Conservation (phyloP, 257 asterid species). For the Solanum paucissectum region DNA sequence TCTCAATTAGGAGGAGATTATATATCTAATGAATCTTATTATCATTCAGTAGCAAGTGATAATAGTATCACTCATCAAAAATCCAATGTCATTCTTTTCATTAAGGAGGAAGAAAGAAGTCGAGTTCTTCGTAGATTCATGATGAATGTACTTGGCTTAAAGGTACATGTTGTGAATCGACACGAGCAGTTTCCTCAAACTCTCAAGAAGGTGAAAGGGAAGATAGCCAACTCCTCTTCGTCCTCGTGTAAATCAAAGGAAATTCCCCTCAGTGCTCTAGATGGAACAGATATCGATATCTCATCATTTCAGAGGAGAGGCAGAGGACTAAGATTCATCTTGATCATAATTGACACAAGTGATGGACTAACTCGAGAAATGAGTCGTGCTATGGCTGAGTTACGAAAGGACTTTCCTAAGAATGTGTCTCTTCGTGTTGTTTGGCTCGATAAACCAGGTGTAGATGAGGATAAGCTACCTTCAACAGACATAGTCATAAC, state of each 20-base stretch:
- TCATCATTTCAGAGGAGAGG: conserved; percentile 5
- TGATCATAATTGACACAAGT: conserved; percentile 41
- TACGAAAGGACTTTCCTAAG: conserved; percentile 31
- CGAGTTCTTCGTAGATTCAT: conserved; percentile 30
- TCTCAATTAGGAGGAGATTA: background rate
- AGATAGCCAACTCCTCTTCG: background rate
- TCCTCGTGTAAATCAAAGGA: conserved; percentile 24
- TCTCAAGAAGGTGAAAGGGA: conserved; percentile 31
- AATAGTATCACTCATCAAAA: conserved; percentile 6
- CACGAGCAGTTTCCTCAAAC: conserved; percentile 28
- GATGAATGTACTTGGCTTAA: conserved; percentile 38
- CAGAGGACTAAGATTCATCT: conserved; percentile 4
- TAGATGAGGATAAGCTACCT: conserved; percentile 33
- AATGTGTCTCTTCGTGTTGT: conserved; percentile 32
- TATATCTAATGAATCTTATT: background rate
- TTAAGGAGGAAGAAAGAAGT: conserved; percentile 37
- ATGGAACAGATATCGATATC: conserved; percentile 22
- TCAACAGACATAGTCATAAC: conserved; percentile 37
- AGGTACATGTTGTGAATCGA: conserved; percentile 37
- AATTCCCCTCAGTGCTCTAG: conserved; percentile 36
- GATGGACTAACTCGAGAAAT: conserved; percentile 36
- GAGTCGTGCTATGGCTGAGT: conserved; percentile 39
- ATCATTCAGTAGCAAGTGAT: conserved; percentile 5
- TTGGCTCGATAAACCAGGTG: conserved; percentile 44
- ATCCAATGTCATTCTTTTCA: conserved; percentile 48